Percentiles rank a stretch among this genome's conserved stretches.
phyloP scores from a whole-genome alignment of 768 basidiomycete genomes.

The Boletus rex-veris region DNA sequence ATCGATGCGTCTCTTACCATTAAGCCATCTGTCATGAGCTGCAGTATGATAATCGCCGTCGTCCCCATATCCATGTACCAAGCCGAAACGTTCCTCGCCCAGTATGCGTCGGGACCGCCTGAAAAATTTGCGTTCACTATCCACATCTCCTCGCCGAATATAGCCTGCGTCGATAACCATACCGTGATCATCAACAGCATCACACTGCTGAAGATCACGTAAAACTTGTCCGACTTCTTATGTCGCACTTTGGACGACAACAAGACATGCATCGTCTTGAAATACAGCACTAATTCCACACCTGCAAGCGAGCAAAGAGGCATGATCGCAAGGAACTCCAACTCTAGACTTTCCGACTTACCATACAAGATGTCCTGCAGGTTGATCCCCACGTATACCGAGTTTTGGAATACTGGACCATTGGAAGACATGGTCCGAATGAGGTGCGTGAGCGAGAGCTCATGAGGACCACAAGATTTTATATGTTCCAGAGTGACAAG shows the following conservation, averaged over 20 bases:
- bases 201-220: constrained; percentile 22
- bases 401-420: constrained; percentile 17
- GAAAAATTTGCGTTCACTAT: constrained; percentile 28
- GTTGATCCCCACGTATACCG: constrained; percentile 26
- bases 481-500: constrained; percentile 7
- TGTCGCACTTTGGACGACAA: not conserved
- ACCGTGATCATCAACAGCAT: constrained; percentile 34
- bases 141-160: constrained; percentile 38
- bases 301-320: constrained; percentile 8
- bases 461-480: not conserved
- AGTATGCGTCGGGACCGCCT: constrained; percentile 36
- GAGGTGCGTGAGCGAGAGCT: not conserved
- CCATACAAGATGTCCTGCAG: constrained; percentile 26
- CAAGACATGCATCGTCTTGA: constrained; percentile 22
- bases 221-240: constrained; percentile 17
- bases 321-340: not conserved
- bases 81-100: constrained; percentile 19
- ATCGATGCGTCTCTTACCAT: constrained; percentile 29
- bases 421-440: constrained; percentile 15
- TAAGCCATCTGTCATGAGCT: constrained; percentile 37
- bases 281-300: constrained; percentile 23
- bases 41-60: constrained; percentile 27
- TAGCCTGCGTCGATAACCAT: constrained; percentile 26
- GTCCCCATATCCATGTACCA: constrained; percentile 34
- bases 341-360: not conserved